phyloP scores from a whole-genome alignment of 768 basidiomycete species.

The Butyriboletus loyo region DNA sequence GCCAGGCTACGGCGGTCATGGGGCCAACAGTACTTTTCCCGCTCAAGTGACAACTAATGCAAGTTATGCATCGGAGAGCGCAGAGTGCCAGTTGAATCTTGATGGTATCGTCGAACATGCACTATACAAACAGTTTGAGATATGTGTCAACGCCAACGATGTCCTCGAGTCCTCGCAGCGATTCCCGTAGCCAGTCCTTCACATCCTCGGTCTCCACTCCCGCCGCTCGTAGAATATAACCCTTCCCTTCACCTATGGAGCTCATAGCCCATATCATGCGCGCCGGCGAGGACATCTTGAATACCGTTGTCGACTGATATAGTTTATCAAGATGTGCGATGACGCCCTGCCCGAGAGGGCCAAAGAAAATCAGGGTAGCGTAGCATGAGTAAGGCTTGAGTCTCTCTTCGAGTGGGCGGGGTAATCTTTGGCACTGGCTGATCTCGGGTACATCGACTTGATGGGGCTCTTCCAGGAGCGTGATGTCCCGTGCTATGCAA shows the following conservation, averaged over 20 bases:
- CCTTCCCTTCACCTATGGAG: conserved; percentile 42
- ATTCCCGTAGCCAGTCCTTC: conserved; percentile 61
- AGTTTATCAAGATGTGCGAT: conserved; percentile 45
- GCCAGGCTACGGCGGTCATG: not conserved
- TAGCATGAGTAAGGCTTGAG: conserved; percentile 87
- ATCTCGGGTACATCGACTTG: conserved; percentile 6
- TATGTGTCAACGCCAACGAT: conserved; percentile 65
- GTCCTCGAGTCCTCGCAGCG: conserved; percentile 48
- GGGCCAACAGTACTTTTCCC: not conserved
- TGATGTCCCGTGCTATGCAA: conserved; percentile 72
- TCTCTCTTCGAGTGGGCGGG: conserved; percentile 52
- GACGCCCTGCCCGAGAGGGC: conserved; percentile 53
- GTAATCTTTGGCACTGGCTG: conserved; percentile 25
- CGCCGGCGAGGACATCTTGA: conserved; percentile 51
- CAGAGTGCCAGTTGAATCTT: not conserved
- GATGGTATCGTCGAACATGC: not conserved
- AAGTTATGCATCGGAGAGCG: not conserved
- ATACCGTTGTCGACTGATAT: conserved; percentile 60
- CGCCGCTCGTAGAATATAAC: conserved; percentile 68
- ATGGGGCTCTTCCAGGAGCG: conserved; percentile 60
- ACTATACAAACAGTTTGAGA: conserved; percentile 54
- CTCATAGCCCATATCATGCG: conserved; percentile 83
- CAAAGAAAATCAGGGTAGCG: conserved; percentile 79
- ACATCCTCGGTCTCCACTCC: conserved; percentile 76
- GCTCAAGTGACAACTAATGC: not conserved